Base-by-base conservation (phyloP, 768 basidiomycete genomes). In the Leccinum pellstonianum region DNA sequence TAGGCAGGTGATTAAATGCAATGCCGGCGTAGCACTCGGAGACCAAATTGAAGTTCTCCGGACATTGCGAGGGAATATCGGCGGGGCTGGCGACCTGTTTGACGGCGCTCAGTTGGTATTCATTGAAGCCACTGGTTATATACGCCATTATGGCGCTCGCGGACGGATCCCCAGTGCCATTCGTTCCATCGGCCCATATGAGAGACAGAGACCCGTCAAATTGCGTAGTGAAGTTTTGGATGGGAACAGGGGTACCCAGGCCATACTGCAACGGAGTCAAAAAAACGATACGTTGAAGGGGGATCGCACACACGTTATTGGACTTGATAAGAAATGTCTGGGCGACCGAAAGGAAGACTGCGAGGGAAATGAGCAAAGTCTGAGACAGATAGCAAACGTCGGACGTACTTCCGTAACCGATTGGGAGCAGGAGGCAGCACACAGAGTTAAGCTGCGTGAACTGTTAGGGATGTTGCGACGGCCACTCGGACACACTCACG, bases 21-120 rank as follows among this genome's bases (percentile, higher is more conserved):
- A 93, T 70, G 3, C 78, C 90, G 1, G 84, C 88, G 64, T 81
- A 93, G 69, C 91, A 93, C 58, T 83, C 77, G 3, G 89, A 90
- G 54, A 83, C 79, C 8, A 79, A 64, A 53, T 88, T 86, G 76
- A 88, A 91, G 73, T 92, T 93, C 67, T 88, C 83, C 11, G 85
- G 88, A 67, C 91, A 93, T 35, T 75, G 69, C 0, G 75, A 62
- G 1, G 82, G 79, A 14, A 93, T 85, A 33, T 83, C 80, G 4
- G 72, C 67, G 0, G 79, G 75, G 27, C 75, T 77, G 31, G 71
- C 68, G 11, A 86, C 77, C 66, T 85, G 73, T 56, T 77, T 77
- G 37, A 93, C 80, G 2, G 76, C 77, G 3, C 65, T 67, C 2
- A 78, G 73, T 67, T 91, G 87, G 19, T 64, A 58, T 0, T 73